Evolutionary conservation across 768 basidiomycete genomes (phyloP), one percentile per base, ranked within the genome.

Genomic region (Filobasidium floriforme): DNA sequence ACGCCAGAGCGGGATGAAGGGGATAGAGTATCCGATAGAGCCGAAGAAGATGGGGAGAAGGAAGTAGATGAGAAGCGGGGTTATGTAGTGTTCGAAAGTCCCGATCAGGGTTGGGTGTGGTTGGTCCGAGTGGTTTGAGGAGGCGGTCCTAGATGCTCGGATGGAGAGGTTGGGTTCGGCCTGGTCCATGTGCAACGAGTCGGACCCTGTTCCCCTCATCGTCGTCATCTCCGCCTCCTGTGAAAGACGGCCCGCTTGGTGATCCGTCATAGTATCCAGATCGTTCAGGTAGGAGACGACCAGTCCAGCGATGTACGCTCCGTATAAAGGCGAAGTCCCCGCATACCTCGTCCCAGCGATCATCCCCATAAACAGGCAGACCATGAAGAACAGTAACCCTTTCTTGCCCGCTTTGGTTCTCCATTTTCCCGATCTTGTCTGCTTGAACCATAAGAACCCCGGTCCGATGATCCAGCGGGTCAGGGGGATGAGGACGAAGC

Each of bases 41-140:
- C 76, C 84, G 68, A 88, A 88, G 80, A 88, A 88, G 1, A 88
- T 73, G 0, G 88, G 87, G 0, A 82, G 81, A 28, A 88, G 78
- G 41, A 88, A 69, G 52, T 74, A 73, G 52, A 78, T 69, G 60
- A 82, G 77, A 19, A 82, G 51, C 18, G 82, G 81, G 54, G 68
- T 66, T 61, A 85, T 68, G 65, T 80, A 77, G 1, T 59, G 44
- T 10, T 80, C 70, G 75, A 82, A 85, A 6, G 80, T 68, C 1
- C 59, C 24, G 40, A 69, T 29, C 41, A 79, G 72, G 11, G 63
- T 66, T 44, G 62, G 14, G 52, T 19, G 15, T 9, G 29, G 44
- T 19, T 28, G 57, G 4, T 28, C 7, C n/a, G 11, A 44, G 41
- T 24, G 43, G 24, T n/a, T n/a, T n/a, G n/a, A n/a, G n/a, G n/a